Conservation (phyloP, 306 rosid genomes). For the Castanopsis chinensis region DNA sequence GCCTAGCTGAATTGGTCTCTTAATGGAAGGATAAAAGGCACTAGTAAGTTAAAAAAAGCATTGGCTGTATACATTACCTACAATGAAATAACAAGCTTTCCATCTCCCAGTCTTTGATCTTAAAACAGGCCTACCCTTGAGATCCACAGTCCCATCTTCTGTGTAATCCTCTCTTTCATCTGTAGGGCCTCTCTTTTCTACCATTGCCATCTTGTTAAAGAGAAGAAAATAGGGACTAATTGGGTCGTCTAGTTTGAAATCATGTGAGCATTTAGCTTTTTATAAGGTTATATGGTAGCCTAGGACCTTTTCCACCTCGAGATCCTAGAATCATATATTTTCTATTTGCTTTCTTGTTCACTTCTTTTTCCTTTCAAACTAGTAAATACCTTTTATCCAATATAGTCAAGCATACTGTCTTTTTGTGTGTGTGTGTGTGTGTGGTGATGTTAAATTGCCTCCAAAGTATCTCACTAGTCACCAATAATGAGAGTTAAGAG, state of each 20-base stretch:
- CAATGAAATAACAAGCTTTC: slow-evolving; percentile 42
- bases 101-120: slow-evolving; percentile 41
- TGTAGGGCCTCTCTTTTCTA: slow-evolving; percentile 18
- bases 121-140: slow-evolving; percentile 29
- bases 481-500: not conserved
- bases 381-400: too few relatives aligned
- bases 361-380: not conserved
- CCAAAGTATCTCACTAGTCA: not conserved
- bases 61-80: slow-evolving; percentile 7
- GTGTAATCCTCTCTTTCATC: slow-evolving; percentile 23
- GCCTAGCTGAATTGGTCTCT: not conserved
- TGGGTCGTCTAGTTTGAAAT: not conserved
- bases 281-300: not conserved
- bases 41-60: not conserved
- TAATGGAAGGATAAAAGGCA: not conserved
- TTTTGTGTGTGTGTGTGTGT: not conserved
- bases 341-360: not conserved
- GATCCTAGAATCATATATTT: not conserved
- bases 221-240: not conserved
- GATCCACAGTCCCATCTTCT: slow-evolving; percentile 42
- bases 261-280: not conserved
- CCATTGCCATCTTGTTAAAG: not conserved
- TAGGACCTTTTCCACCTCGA: not conserved
- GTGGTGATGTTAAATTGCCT: not conserved
- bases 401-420: too few relatives aligned